Conservation (phyloP, 1,284 basidiomycete species). For the Apiotrichum sp. region DNA sequence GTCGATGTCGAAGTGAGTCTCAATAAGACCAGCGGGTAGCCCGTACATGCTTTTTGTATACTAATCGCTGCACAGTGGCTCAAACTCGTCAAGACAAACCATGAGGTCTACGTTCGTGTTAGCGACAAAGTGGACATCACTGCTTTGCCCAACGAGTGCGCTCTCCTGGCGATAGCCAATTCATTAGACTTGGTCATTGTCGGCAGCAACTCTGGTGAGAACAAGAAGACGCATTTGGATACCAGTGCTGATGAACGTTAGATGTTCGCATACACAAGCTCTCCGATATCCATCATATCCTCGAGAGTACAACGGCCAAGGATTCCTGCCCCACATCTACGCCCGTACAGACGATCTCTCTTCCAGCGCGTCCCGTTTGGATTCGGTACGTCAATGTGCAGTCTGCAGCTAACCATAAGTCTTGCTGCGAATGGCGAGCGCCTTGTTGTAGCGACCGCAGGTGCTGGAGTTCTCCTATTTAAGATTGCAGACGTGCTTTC, state of each 20-base stretch:
- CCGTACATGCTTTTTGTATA: too few relatives aligned
- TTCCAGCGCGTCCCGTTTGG: constrained; percentile 42
- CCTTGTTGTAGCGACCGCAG: constrained; percentile 32
- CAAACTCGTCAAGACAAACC: constrained; percentile 41
- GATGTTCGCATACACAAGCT: constrained; percentile 40
- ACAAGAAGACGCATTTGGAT: too few relatives aligned
- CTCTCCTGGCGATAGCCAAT: constrained; percentile 47
- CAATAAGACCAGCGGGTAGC: too few relatives aligned
- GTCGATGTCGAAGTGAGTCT: constrained; percentile 37
- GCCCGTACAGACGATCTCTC: constrained; percentile 23
- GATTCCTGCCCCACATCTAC: constrained; percentile 23
- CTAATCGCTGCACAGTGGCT: constrained; percentile 36
- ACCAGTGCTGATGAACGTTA: background rate
- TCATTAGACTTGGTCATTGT: constrained; percentile 42
- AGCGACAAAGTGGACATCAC: constrained; percentile 35
- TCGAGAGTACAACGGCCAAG: constrained; percentile 28
- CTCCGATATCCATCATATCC: constrained; percentile 24
- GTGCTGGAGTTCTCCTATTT: constrained; percentile 29
- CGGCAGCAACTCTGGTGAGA: constrained; percentile 32
- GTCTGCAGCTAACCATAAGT: constrained; percentile 16
- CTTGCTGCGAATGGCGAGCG: constrained; percentile 38
- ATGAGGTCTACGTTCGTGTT: constrained; percentile 45
- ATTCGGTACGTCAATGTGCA: constrained; percentile 26
- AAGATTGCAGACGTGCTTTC: constrained; percentile 29
- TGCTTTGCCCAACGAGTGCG: constrained; percentile 39